phyloP scores from a whole-genome alignment of 1,139 yeast species.

The Sugiyamaella castrensis region DNA sequence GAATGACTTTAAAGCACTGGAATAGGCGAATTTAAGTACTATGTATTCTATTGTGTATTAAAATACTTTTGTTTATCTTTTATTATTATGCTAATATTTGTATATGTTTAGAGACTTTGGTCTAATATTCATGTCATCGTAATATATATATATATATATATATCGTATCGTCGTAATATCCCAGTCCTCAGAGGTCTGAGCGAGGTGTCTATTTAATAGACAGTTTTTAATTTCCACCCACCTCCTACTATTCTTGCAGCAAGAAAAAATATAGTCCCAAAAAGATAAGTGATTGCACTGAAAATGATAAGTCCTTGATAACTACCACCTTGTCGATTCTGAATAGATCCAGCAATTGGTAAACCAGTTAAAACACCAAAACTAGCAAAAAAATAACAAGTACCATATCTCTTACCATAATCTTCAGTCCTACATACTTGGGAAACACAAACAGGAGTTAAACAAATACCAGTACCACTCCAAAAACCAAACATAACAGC shows the following conservation, averaged over 20 bases:
- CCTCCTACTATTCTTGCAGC: constrained; percentile 31
- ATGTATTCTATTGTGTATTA: too few relatives aligned
- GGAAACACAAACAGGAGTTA: constrained; percentile 46
- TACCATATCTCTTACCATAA: constrained; percentile 68
- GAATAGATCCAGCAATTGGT: constrained; percentile 53
- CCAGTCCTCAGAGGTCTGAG: too few relatives aligned
- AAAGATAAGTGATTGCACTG: constrained; percentile 32
- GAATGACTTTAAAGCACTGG: too few relatives aligned
- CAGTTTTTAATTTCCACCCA: constrained; percentile 25
- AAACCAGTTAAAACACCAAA: constrained; percentile 54
- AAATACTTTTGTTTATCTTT: too few relatives aligned
- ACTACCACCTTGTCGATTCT: constrained; percentile 25
- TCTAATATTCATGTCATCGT: too few relatives aligned
- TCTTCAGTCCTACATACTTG: constrained; percentile 63
- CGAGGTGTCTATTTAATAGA: constrained; percentile 14
- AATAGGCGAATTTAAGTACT: too few relatives aligned
- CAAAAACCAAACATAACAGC: constrained; percentile 54
- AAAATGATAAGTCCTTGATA: constrained; percentile 35
- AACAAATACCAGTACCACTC: constrained; percentile 47
- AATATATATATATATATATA: too few relatives aligned
- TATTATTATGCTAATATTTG: too few relatives aligned
- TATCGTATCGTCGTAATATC: too few relatives aligned
- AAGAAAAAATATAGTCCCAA: constrained; percentile 28
- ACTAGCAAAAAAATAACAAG: constrained; percentile 62
- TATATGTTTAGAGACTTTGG: too few relatives aligned